A percentile compares a stretch with the other conserved stretches of the same genome.
These are phyloP conservation scores for Moricandia moricandioides DNA, from an alignment of 345 rosid genomes.

Conservation along the genomic window DNA sequence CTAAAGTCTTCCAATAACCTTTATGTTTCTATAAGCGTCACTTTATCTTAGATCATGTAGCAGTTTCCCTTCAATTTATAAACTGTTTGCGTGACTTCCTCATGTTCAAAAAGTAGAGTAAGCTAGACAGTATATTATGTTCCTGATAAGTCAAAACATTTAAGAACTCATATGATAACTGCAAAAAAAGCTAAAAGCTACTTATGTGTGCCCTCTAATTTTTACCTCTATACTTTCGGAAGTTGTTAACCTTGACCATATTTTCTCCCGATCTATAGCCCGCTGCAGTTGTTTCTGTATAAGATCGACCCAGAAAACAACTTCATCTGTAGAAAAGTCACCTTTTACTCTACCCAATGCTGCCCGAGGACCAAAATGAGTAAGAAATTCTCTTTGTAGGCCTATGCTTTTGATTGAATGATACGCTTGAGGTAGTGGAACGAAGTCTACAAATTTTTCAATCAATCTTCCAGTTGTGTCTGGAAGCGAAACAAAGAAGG, in stretches of 20 bases:
- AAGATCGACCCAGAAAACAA: constrained; percentile 91
- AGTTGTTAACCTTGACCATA: constrained; percentile 95
- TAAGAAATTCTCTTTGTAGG: constrained; percentile 82
- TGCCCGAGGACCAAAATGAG: constrained; percentile 92
- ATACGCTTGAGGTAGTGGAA: constrained; percentile 71
- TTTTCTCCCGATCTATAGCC: constrained; percentile 92
- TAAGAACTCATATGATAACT: not conserved
- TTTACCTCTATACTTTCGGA: constrained; percentile 96
- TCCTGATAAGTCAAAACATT: constrained; percentile 8
- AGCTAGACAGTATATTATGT: constrained; percentile 17
- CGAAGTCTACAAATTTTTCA: constrained; percentile 78
- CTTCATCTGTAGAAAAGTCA: constrained; percentile 73
- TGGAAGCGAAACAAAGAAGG: constrained; percentile 62
- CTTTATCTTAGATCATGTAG: constrained; percentile 2
- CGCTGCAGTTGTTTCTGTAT: constrained; percentile 76
- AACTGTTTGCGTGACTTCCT: constrained; percentile 18
- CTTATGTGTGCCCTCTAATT: constrained; percentile 16
- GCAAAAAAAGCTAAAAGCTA: constrained; percentile 7
- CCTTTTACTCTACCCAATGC: constrained; percentile 65
- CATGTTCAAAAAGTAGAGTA: constrained; percentile 8
- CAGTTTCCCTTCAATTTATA: not conserved
- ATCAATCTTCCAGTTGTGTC: constrained; percentile 81
- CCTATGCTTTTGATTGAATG: constrained; percentile 71
- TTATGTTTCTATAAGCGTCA: not conserved
- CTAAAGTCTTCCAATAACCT: not conserved